A percentile compares a stretch with the other conserved stretches of the same genome.
phyloP scores from a whole-genome alignment of 1,139 yeast genomes.

The Blastobotrys proliferans region DNA sequence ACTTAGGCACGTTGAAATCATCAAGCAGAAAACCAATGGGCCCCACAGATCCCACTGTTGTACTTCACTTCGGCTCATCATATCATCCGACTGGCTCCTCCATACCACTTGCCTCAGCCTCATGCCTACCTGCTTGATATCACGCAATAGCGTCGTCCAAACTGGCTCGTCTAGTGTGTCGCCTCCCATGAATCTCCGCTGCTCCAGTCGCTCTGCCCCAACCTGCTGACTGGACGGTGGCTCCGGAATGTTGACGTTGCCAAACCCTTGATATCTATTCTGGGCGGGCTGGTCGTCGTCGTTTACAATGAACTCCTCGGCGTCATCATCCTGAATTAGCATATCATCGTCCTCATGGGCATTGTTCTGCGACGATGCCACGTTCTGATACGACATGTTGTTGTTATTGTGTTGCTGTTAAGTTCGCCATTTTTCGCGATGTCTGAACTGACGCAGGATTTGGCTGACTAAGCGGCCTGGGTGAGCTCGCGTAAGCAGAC shows the following conservation, averaged over 20 bases:
- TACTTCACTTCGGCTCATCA: conserved; percentile 16
- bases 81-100: conserved; percentile 32
- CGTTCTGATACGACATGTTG: conserved; percentile 10
- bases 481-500: too few species aligned
- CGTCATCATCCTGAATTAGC: conserved; percentile 9
- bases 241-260: conserved; percentile 17
- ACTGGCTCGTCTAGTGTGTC: conserved; percentile 86
- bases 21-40: conserved; percentile 68
- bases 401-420: too few species aligned
- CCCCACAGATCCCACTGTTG: conserved; percentile 90
- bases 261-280: conserved; percentile 9
- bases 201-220: conserved; percentile 54
- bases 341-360: conserved; percentile 3
- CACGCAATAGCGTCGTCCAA: conserved; percentile 61
- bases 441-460: too few species aligned
- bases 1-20: conserved; percentile 52
- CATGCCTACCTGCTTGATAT: conserved; percentile 59
- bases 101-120: conserved; percentile 66
- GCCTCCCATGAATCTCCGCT: conserved; percentile 75
- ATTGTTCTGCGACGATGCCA: not conserved
- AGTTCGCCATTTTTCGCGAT: too few species aligned
- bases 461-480: too few species aligned
- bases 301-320: conserved; percentile 20
- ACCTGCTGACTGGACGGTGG: conserved; percentile 23
- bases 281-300: conserved; percentile 16